Evolutionary conservation across 495 filamentous ascomycete species (phyloP).

Genomic region (Extremus antarcticus): DNA sequence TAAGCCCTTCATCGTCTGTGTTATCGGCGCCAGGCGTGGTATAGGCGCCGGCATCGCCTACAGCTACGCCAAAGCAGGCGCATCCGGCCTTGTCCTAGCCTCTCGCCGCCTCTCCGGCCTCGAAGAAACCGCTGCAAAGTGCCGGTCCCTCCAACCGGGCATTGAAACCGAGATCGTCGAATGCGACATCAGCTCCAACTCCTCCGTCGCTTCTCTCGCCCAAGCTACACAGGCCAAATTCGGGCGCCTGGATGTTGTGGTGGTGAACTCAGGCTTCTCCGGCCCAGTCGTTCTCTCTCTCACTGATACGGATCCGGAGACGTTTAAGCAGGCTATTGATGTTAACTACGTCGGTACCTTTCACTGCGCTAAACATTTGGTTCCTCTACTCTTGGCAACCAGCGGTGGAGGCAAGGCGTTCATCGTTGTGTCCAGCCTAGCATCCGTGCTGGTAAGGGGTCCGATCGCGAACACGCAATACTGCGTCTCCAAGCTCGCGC

Average conservation of each 20-base stretch:
- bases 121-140: constrained; percentile 10
- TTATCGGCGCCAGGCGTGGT: constrained; percentile 20
- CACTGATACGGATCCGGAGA: constrained; percentile 7
- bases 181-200: constrained; percentile 19
- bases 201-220: constrained; percentile 11
- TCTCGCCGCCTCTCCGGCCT: constrained; percentile 13
- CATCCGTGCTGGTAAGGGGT: constrained; percentile 18
- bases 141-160: constrained; percentile 13
- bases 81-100: constrained; percentile 13
- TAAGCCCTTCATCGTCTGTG: constrained; percentile 17
- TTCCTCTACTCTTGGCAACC: constrained; percentile 17
- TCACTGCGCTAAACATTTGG: constrained; percentile 18
- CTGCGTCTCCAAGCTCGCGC: constrained; percentile 26
- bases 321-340: constrained; percentile 18
- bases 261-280: constrained; percentile 23
- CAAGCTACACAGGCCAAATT: constrained; percentile 9
- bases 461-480: constrained; percentile 29
- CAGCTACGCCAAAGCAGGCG: constrained; percentile 24
- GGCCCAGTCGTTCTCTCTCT: constrained; percentile 25
- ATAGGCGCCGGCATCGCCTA: constrained; percentile 23
- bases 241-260: constrained; percentile 18
- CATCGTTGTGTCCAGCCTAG: constrained; percentile 26
- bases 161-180: constrained; percentile 4
- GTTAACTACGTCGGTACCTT: constrained; percentile 25
- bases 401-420: constrained; percentile 25